phyloP scores from a whole-genome alignment of 2,329 filamentous ascomycete genomes.

The Mycocentrospora acerina region DNA sequence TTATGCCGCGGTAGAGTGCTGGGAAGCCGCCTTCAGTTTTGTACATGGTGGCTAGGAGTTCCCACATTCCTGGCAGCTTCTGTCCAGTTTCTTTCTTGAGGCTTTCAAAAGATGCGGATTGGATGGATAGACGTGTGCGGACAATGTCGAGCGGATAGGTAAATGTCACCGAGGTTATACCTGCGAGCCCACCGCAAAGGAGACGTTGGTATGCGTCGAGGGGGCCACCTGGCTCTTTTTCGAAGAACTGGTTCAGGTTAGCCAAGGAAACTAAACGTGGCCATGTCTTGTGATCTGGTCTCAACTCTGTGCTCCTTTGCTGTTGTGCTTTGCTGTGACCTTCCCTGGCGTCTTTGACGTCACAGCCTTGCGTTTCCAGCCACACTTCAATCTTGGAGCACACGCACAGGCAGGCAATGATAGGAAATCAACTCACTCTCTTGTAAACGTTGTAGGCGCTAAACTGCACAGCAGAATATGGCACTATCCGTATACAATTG shows the following conservation, averaged over 20 bases:
- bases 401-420: background rate
- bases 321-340: too few species aligned
- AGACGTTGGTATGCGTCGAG: slow-evolving; percentile 74
- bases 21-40: slow-evolving; percentile 80
- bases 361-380: too few species aligned
- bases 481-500: slow-evolving; percentile 97
- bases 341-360: too few species aligned
- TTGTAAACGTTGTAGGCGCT: slow-evolving; percentile 98
- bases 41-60: slow-evolving; percentile 81
- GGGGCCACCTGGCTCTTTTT: slow-evolving; percentile 71
- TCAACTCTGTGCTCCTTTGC: too few species aligned
- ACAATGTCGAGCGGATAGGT: slow-evolving; percentile 99
- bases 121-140: slow-evolving; percentile 90
- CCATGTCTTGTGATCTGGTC: too few species aligned
- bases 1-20: slow-evolving; percentile 90
- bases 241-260: slow-evolving; percentile 64
- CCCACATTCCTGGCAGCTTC: slow-evolving; percentile 89
- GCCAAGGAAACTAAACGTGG: background rate
- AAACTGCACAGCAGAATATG: slow-evolving; percentile 97
- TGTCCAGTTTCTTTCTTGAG: slow-evolving; percentile 53
- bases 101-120: slow-evolving; percentile 90
- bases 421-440: slow-evolving; percentile 59
- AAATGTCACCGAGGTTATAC: slow-evolving; percentile 90
- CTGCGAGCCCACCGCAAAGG: slow-evolving; percentile 86
- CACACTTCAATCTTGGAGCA: too few species aligned